These are phyloP conservation scores for Sarocladium brachiariae DNA, from an alignment of 2,329 filamentous ascomycete species.

Conservation along the genomic window DNA sequence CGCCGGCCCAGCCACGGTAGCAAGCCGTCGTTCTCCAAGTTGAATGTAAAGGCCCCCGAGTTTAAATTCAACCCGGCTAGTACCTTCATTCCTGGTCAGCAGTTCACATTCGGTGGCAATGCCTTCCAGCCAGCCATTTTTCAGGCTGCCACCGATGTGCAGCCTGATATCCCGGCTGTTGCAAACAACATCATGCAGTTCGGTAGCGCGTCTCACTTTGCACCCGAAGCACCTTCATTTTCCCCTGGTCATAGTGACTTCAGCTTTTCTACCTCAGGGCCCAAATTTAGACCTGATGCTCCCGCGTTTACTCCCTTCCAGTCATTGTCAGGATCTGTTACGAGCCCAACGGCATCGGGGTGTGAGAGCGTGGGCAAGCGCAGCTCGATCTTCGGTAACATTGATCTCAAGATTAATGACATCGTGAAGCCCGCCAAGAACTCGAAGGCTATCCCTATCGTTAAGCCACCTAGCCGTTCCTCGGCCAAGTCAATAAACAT, in stretches of 20 bases:
- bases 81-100: conserved; percentile 36
- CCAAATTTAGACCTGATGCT: conserved; percentile 69
- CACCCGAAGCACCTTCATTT: conserved; percentile 64
- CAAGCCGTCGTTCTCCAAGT: conserved; percentile 65
- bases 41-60: conserved; percentile 85
- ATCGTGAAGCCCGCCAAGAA: conserved; percentile 60
- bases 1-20: conserved; percentile 51
- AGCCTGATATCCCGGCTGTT: conserved; percentile 15
- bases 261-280: conserved; percentile 59
- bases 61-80: conserved; percentile 67
- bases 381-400: conserved; percentile 61
- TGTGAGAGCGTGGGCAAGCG: conserved; percentile 34
- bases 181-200: conserved; percentile 25
- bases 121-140: conserved; percentile 43
- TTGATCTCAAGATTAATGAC: conserved; percentile 56
- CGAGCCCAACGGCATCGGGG: conserved; percentile 37
- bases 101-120: conserved; percentile 42
- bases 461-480: conserved; percentile 54
- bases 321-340: conserved; percentile 39
- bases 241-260: conserved; percentile 60
- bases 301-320: conserved; percentile 65
- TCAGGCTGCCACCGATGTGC: conserved; percentile 25
- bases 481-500: conserved; percentile 25
- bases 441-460: conserved; percentile 78
- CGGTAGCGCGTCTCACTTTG: conserved; percentile 47